Conservation (phyloP, 257 asterid species). For the Scutellaria galericulata region DNA sequence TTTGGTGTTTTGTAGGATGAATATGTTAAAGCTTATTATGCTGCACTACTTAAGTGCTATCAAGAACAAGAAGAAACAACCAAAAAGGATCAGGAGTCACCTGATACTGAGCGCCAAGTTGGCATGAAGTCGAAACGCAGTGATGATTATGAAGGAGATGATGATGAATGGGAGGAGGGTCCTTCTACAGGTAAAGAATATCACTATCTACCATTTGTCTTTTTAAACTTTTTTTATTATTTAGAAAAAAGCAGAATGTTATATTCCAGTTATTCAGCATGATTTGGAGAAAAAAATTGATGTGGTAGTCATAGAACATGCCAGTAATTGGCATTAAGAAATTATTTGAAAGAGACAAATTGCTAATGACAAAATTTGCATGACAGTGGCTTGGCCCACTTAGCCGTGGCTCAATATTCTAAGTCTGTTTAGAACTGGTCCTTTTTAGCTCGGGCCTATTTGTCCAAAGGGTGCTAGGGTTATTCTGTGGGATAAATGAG, state of each 20-base stretch:
- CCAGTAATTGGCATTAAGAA: too few species aligned
- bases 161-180: constrained; percentile 84
- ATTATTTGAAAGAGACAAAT: background rate
- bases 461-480: too few species aligned
- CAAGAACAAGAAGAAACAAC: constrained; percentile 63
- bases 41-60: constrained; percentile 70
- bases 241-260: constrained; percentile 3
- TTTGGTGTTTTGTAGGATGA: constrained; percentile 62
- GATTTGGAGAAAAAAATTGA: background rate
- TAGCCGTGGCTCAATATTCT: too few species aligned
- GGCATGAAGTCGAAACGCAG: constrained; percentile 78
- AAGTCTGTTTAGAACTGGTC: too few species aligned
- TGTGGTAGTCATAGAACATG: too few species aligned
- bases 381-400: too few species aligned
- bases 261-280: constrained; percentile 6
- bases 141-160: constrained; percentile 65
- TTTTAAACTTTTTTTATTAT: background rate
- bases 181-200: constrained; percentile 63
- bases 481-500: too few species aligned
- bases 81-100: constrained; percentile 49
- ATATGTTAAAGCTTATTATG: constrained; percentile 83
- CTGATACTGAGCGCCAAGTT: constrained; percentile 67
- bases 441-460: too few species aligned
- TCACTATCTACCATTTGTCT: background rate
- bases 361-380: background rate